Evolutionary conservation across 2,329 filamentous ascomycete species (phyloP).

Genomic region (Penicillium janthinellum): DNA sequence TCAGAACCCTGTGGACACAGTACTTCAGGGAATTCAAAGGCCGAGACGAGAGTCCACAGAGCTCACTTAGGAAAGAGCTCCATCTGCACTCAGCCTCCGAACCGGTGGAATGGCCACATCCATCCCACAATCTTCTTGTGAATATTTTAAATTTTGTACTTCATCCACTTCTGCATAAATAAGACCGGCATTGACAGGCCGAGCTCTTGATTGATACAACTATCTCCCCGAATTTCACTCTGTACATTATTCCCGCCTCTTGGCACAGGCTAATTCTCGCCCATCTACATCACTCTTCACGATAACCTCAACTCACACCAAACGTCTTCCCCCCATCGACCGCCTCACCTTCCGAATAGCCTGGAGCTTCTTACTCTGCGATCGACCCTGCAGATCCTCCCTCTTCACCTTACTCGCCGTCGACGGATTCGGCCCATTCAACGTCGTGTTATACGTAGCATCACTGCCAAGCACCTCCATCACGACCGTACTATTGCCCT

Average conservation of each 20-base stretch:
- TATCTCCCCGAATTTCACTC: neutral
- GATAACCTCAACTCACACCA: neutral
- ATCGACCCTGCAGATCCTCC: neutral
- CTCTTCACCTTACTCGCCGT: neutral
- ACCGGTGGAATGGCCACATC: neutral
- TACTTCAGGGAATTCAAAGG: no score
- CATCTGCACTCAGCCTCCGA: neutral
- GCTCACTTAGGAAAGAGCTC: neutral
- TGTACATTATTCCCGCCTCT: neutral
- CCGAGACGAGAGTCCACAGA: neutral
- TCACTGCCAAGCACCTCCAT: conserved; percentile 44
- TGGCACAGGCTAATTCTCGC: neutral
- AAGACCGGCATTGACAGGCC: neutral
- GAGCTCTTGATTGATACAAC: neutral
- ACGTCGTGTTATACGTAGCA: conserved; percentile 53
- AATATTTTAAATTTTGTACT: neutral
- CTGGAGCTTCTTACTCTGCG: neutral
- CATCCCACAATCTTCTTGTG: neutral
- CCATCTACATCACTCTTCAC: neutral
- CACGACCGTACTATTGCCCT: conserved; percentile 43
- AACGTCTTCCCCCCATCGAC: conserved; percentile 1
- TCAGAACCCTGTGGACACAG: neutral
- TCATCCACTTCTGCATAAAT: neutral
- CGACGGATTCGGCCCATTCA: conserved; percentile 45
- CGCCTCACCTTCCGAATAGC: conserved; percentile 1